phyloP scores from a whole-genome alignment of 2,329 filamentous ascomycete genomes.

The Hypoxylon sp. region DNA sequence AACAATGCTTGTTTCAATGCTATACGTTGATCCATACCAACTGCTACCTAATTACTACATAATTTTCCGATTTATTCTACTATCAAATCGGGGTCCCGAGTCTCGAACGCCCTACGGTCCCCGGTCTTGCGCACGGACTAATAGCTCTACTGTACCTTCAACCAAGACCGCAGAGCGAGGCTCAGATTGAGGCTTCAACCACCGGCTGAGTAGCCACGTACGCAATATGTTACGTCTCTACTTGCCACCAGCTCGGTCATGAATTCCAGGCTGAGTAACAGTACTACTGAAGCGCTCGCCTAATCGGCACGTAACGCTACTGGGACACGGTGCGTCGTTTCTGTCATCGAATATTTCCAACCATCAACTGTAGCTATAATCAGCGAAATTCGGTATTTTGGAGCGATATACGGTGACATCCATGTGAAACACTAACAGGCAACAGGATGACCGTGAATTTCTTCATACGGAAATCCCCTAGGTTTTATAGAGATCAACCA shows the following conservation, averaged over 20 bases:
- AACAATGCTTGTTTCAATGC: constrained; percentile 25
- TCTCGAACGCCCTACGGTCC: neutral
- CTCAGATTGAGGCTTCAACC: constrained; percentile 10
- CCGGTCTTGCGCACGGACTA: constrained; percentile 1
- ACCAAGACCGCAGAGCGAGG: neutral
- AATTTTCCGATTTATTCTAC: constrained; percentile 21
- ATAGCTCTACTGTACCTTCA: neutral
- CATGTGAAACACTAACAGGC: constrained; percentile 1
- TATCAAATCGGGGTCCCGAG: constrained; percentile 4
- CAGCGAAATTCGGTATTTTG: neutral
- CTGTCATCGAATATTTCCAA: neutral
- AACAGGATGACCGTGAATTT: neutral
- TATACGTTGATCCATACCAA: constrained; percentile 33
- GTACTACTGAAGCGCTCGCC: neutral
- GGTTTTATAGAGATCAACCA: neutral
- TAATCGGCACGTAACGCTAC: too few relatives aligned
- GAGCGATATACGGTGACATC: neutral
- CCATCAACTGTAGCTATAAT: neutral
- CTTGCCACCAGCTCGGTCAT: neutral
- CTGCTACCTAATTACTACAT: neutral
- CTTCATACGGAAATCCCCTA: neutral
- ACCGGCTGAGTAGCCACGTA: neutral
- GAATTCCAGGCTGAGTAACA: neutral
- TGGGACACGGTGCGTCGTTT: neutral
- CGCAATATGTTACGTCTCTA: constrained; percentile 8